Evolutionary conservation across 164 flowering plant species (phyloP).

Genomic region (Macadamia tetraphylla): DNA sequence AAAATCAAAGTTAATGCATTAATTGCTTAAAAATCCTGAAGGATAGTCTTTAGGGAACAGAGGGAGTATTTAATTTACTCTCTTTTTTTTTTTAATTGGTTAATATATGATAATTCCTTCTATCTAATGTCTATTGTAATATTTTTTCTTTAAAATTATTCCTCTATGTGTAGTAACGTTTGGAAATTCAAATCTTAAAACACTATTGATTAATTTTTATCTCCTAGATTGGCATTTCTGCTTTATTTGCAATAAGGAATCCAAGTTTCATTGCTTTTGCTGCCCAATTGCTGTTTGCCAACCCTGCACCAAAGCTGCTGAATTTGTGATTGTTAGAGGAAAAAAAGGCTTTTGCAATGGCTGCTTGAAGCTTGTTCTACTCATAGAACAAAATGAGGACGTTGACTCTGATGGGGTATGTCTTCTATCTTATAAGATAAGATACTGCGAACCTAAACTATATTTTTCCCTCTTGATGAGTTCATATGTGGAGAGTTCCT

Average conservation of each 20-base stretch:
- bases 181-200: too few species aligned
- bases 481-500: neutral
- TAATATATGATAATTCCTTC: too few species aligned
- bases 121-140: too few species aligned
- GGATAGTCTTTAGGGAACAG: too few species aligned
- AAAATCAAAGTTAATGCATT: too few species aligned
- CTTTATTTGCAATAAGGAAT: conserved; percentile 39
- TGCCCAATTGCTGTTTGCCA: conserved; percentile 62
- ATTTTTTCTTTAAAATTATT: too few species aligned
- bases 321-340: conserved; percentile 44
- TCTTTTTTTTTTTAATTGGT: too few species aligned
- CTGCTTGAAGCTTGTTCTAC: conserved; percentile 53
- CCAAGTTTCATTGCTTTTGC: conserved; percentile 53
- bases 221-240: conserved; percentile 67
- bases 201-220: conserved; percentile 1
- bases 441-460: neutral
- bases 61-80: too few species aligned
- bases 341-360: conserved; percentile 51
- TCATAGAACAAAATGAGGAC: conserved; percentile 50
- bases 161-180: too few species aligned
- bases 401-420: conserved; percentile 72
- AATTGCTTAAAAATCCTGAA: too few species aligned
- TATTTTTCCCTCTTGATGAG: neutral
- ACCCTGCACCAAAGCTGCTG: conserved; percentile 30
- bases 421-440: conserved; percentile 1